phyloP scores from a whole-genome alignment of 2,329 filamentous ascomycete species.

The Madurella mycetomatis region DNA sequence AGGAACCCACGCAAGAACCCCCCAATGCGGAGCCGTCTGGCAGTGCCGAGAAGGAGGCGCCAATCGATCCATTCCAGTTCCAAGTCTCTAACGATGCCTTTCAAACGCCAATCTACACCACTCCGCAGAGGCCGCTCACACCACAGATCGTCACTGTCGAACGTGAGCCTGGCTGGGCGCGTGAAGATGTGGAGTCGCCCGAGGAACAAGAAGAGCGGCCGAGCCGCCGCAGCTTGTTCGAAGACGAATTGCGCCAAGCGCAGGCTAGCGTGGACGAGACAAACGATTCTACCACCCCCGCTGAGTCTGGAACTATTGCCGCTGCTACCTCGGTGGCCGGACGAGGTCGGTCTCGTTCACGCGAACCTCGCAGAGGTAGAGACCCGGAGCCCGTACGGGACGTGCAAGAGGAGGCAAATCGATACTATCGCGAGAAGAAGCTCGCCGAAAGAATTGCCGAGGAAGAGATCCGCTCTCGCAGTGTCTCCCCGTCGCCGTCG shows the following conservation, averaged over 20 bases:
- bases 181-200: slow-evolving; percentile 19
- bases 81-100: slow-evolving; percentile 53
- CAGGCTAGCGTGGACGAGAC: slow-evolving; percentile 43
- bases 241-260: slow-evolving; percentile 40
- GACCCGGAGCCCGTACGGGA: slow-evolving; percentile 28
- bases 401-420: slow-evolving; percentile 55
- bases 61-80: slow-evolving; percentile 55
- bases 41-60: slow-evolving; percentile 18
- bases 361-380: slow-evolving; percentile 30
- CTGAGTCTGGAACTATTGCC: slow-evolving; percentile 38
- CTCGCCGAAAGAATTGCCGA: slow-evolving; percentile 51
- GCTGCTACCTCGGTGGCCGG: slow-evolving; percentile 41
- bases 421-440: slow-evolving; percentile 52
- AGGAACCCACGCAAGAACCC: slow-evolving; percentile 16
- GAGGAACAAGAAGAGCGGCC: slow-evolving; percentile 35
- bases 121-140: slow-evolving; percentile 41
- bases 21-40: slow-evolving; percentile 5
- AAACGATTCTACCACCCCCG: slow-evolving; percentile 45
- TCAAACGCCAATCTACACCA: slow-evolving; percentile 38
- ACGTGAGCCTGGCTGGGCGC: slow-evolving; percentile 48
- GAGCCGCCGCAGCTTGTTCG: slow-evolving; percentile 49
- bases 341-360: slow-evolving; percentile 28
- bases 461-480: slow-evolving; percentile 51
- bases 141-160: slow-evolving; percentile 51
- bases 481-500: slow-evolving; percentile 48